phyloP scores from a whole-genome alignment of 495 filamentous ascomycete species.

The Penicillium chermesinum region DNA sequence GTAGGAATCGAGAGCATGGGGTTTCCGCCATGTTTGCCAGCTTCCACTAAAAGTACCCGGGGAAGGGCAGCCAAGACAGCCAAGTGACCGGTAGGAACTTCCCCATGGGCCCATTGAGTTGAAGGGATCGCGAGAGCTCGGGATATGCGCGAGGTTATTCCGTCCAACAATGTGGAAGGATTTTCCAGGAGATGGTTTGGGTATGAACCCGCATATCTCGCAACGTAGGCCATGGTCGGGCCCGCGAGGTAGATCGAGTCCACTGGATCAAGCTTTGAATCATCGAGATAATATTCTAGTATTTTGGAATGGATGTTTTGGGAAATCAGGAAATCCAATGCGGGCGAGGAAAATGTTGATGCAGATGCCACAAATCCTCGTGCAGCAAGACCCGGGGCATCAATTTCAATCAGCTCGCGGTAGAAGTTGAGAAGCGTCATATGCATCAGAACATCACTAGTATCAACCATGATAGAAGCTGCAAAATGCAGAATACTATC shows the following conservation, averaged over 20 bases:
- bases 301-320: conserved; percentile 47
- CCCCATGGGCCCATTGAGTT: conserved; percentile 47
- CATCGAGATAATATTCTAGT: conserved; percentile 49
- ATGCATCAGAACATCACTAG: conserved; percentile 73
- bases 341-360: conserved; percentile 45
- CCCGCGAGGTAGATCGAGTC: conserved; percentile 49
- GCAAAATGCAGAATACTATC: conserved; percentile 70
- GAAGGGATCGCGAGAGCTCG: conserved; percentile 40
- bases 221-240: conserved; percentile 53
- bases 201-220: conserved; percentile 50
- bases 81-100: conserved; percentile 49
- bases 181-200: conserved; percentile 50
- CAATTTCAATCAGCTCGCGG: conserved; percentile 53
- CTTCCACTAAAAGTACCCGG: conserved; percentile 48
- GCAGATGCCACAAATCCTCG: conserved; percentile 28
- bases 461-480: conserved; percentile 67
- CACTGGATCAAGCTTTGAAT: conserved; percentile 45
- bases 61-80: conserved; percentile 55
- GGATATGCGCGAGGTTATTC: conserved; percentile 43
- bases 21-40: conserved; percentile 38
- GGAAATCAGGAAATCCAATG: conserved; percentile 51
- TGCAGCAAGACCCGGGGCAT: conserved; percentile 33
- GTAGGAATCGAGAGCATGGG: conserved; percentile 48
- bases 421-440: conserved; percentile 74
- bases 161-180: conserved; percentile 31